Percentiles rank a stretch among this genome's conserved stretches.
Evolutionary conservation across 1,139 yeast genomes (phyloP).

Genomic region (Suzukiozyma palmioleophila): DNA sequence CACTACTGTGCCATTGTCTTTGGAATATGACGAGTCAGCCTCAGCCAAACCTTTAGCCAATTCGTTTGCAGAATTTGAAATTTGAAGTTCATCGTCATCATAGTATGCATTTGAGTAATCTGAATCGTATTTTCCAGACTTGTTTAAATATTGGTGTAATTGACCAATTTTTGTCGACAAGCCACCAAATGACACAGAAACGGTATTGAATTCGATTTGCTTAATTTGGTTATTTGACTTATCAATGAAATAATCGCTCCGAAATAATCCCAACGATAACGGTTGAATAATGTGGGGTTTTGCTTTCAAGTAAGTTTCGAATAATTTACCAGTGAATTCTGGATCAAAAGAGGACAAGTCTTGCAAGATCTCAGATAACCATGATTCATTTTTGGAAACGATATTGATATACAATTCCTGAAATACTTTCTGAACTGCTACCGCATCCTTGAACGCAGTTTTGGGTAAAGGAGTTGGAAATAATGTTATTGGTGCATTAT

Average conservation of each 20-base stretch:
- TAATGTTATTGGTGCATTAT: constrained; percentile 80
- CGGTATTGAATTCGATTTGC: constrained; percentile 94
- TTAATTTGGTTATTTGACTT: constrained; percentile 48
- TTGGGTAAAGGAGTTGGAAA: constrained; percentile 88
- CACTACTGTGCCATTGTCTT: constrained; percentile 45
- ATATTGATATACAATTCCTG: constrained; percentile 72
- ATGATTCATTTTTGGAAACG: constrained; percentile 46
- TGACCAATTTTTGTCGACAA: constrained; percentile 75
- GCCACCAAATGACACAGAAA: constrained; percentile 93
- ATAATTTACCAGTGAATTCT: constrained; percentile 79
- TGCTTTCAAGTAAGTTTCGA: constrained; percentile 52
- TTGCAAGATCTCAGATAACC: constrained; percentile 57
- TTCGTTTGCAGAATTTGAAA: constrained; percentile 56
- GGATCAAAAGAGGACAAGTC: constrained; percentile 58
- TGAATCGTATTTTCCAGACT: constrained; percentile 48
- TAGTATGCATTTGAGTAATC: constrained; percentile 37
- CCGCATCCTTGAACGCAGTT: constrained; percentile 60
- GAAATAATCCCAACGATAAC: constrained; percentile 74
- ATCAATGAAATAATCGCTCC: constrained; percentile 88
- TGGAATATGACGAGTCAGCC: constrained; percentile 56
- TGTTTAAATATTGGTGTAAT: constrained; percentile 64
- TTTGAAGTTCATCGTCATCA: constrained; percentile 51
- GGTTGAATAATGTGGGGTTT: constrained; percentile 51
- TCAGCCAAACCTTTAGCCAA: constrained; percentile 69
- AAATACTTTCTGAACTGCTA: constrained; percentile 62